These are phyloP conservation scores for Lactifluus volemus DNA, from an alignment of 768 basidiomycete species.

Conservation along the genomic window DNA sequence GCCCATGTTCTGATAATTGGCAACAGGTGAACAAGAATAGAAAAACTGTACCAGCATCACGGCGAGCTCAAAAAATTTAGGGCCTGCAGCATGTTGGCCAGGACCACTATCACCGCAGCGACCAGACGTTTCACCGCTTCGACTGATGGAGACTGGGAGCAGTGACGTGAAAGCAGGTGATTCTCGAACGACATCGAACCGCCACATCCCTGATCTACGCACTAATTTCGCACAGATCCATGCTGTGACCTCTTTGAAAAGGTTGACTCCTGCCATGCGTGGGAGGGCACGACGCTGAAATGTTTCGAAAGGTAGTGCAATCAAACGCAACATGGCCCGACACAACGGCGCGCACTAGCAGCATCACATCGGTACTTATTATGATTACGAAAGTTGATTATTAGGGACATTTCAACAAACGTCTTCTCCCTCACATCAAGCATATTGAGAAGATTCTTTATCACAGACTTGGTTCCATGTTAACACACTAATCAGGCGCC, in stretches of 20 bases:
- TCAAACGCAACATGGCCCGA: background rate
- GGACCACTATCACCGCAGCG: background rate
- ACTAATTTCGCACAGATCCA: background rate
- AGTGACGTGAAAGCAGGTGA: background rate
- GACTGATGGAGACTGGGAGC: background rate
- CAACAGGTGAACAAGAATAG: background rate
- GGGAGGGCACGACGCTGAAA: conserved; percentile 1
- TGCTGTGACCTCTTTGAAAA: background rate
- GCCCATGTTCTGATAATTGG: background rate
- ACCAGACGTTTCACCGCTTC: background rate
- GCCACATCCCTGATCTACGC: conserved; percentile 1
- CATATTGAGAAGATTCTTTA: background rate
- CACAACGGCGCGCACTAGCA: background rate
- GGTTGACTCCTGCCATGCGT: background rate
- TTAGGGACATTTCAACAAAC: background rate
- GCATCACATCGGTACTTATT: background rate
- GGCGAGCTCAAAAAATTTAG: background rate
- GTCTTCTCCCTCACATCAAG: background rate
- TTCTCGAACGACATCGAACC: conserved; percentile 4
- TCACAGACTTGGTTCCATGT: background rate
- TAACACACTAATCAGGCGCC: background rate
- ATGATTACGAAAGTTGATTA: background rate
- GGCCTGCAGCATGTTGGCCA: background rate
- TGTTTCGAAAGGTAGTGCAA: background rate
- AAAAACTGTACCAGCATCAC: background rate